A percentile compares a stretch with the other conserved stretches of the same genome.
phyloP scores from a whole-genome alignment of 2,329 filamentous ascomycete genomes.

The Raffaelea ambrosiae region DNA sequence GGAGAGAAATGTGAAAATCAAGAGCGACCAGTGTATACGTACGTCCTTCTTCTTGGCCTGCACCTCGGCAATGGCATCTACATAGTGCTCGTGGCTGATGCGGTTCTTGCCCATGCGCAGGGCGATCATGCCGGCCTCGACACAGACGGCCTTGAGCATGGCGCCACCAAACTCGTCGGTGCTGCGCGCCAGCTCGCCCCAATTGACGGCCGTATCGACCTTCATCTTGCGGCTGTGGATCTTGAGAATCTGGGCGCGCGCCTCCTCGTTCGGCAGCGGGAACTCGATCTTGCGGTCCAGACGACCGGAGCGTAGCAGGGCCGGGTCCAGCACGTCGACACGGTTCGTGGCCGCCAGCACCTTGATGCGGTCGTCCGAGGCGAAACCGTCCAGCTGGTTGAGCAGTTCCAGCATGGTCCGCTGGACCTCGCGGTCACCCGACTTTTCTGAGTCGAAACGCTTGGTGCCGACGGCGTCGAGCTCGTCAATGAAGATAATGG shows the following conservation, averaged over 20 bases:
- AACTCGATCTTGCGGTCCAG: slow-evolving; percentile 98
- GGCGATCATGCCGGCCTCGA: slow-evolving; percentile 98
- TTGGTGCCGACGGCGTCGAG: slow-evolving; percentile 97
- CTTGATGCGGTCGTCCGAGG: slow-evolving; percentile 93
- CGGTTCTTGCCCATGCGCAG: slow-evolving; percentile 89
- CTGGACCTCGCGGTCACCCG: slow-evolving; percentile 94
- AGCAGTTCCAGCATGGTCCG: slow-evolving; percentile 97
- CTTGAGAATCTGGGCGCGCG: slow-evolving; percentile 89
- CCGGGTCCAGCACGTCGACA: slow-evolving; percentile 87
- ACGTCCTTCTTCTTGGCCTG: slow-evolving; percentile 92
- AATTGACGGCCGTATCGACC: slow-evolving; percentile 87
- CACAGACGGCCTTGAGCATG: slow-evolving; percentile 96
- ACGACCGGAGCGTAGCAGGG: slow-evolving; percentile 82
- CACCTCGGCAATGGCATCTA: slow-evolving; percentile 95
- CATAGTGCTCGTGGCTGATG: slow-evolving; percentile 96
- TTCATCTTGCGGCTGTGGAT: slow-evolving; percentile 99
- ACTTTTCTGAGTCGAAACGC: slow-evolving; percentile 98
- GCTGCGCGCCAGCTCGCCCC: slow-evolving; percentile 85
- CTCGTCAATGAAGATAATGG: slow-evolving; percentile 99
- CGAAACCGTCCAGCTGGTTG: slow-evolving; percentile 97
- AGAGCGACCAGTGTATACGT: slow-evolving; percentile 24
- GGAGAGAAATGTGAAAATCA: slow-evolving; percentile 10
- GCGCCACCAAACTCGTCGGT: slow-evolving; percentile 98
- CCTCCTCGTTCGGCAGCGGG: slow-evolving; percentile 94
- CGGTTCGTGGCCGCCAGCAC: slow-evolving; percentile 92